Evolutionary conservation across 108 stramenopile genomes (phyloP), one percentile per base, ranked within the genome.

Genomic region (Mayamaea pseudoterrestris): DNA sequence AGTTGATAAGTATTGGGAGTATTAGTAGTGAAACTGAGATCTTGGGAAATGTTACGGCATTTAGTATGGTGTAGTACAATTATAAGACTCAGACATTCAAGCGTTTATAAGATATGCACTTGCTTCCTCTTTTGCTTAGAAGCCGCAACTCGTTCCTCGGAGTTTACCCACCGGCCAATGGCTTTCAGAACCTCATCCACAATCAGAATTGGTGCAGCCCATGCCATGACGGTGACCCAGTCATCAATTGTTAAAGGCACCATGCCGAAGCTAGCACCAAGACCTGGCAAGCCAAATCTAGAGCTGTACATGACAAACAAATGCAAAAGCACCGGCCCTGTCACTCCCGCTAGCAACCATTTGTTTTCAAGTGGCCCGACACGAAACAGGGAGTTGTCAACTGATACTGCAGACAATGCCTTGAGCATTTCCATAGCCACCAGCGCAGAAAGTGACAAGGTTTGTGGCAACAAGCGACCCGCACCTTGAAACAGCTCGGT

Each of bases 351-450:
- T 23, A 96, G 49, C 2, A 98, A 64, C 80, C 79, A 96, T 27
- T 56, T 58, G 60, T 98, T 98, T 34, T 62, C 51, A 61, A 82
- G 88, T 28, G 94, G 93, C 9, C 86, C 83, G 28, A 98, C 84
- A 8, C 67, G 58, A 1, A 97, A 52, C 30, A 98, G 53, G 0
- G 88, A 92, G 36, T 75, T 83, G 53, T 97, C 90, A 12, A 94
- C 78, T 0, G 92, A 93, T n/a, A 98, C 94, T 9, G 94, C 94
- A n/a, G 86, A 85, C 24, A 94, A 44, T 3, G 95, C 95, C 50
- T 96, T 96, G 27, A 96, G 55, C 83, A 97, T 70, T 68, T 98
- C 98, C 84, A 98, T 94, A 27, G 72, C 65, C 8, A 98, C 98
- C 54, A 98, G 62, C 11, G 93, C 89, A 11, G 95, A 88, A 23